phyloP scores from a whole-genome alignment of 2,329 filamentous ascomycete species.

The Colletotrichum horii region DNA sequence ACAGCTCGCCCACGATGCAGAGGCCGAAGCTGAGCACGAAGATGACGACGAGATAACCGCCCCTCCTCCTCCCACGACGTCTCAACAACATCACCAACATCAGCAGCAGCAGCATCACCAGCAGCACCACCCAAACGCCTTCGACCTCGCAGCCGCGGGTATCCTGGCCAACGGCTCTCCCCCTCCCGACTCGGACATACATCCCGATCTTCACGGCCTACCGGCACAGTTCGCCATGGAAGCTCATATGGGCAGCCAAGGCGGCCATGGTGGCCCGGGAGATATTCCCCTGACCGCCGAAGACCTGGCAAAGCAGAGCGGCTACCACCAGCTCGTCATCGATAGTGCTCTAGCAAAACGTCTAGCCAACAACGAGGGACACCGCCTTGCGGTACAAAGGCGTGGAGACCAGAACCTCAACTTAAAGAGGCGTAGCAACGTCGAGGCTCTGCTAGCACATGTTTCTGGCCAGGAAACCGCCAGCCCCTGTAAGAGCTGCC shows the following conservation, averaged over 20 bases:
- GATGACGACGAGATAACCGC: slow-evolving; percentile 18
- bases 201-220: slow-evolving; percentile 30
- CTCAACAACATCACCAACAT: slow-evolving; percentile 21
- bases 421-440: slow-evolving; percentile 62
- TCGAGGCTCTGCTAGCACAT: slow-evolving; percentile 63
- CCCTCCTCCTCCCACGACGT: background rate
- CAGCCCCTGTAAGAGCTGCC: slow-evolving; percentile 63
- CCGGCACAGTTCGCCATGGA: slow-evolving; percentile 25
- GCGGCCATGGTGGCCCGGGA: background rate
- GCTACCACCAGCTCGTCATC: slow-evolving; percentile 51
- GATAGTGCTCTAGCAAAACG: slow-evolving; percentile 62
- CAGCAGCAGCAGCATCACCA: slow-evolving; percentile 25
- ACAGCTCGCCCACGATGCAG: slow-evolving; percentile 26
- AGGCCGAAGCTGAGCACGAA: slow-evolving; percentile 25
- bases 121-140: slow-evolving; percentile 24
- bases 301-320: slow-evolving; percentile 50
- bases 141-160: slow-evolving; percentile 34
- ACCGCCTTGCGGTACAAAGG: slow-evolving; percentile 57
- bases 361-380: slow-evolving; percentile 53
- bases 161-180: slow-evolving; percentile 34
- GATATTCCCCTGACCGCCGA: slow-evolving; percentile 43
- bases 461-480: slow-evolving; percentile 55
- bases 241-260: slow-evolving; percentile 22
- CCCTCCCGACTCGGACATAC: slow-evolving; percentile 26
- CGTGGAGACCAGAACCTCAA: slow-evolving; percentile 60